A percentile compares a stretch with the other conserved stretches of the same genome.
These are phyloP conservation scores for Talaromyces trachyspermus DNA, from an alignment of 495 filamentous ascomycete species.

Conservation along the genomic window DNA sequence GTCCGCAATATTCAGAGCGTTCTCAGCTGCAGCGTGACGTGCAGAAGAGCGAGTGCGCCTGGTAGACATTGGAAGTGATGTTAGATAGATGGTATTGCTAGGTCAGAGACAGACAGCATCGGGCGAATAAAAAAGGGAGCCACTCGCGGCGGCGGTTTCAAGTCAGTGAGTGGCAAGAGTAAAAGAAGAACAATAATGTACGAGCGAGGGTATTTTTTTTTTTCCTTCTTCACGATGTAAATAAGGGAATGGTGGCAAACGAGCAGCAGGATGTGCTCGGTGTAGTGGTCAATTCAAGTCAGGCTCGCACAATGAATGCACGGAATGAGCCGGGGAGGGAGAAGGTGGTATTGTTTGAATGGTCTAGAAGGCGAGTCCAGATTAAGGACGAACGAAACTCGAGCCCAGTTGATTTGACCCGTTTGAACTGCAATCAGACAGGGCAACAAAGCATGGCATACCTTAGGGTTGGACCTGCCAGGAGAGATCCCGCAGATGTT, in stretches of 20 bases:
- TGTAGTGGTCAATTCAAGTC: neutral
- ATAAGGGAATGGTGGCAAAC: neutral
- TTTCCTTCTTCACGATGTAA: no score
- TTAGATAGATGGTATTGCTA: slow-evolving; percentile 3
- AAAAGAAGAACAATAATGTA: slow-evolving; percentile 8
- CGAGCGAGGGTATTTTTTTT: slow-evolving; percentile 10
- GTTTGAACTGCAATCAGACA: neutral
- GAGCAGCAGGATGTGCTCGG: neutral
- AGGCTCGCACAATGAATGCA: neutral
- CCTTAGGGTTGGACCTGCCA: slow-evolving; percentile 40
- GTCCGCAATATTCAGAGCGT: slow-evolving; percentile 24
- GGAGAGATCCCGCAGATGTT: slow-evolving; percentile 14
- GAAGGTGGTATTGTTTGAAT: no score
- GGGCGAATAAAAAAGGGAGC: slow-evolving; percentile 1
- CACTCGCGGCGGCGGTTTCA: no score
- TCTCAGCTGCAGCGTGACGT: slow-evolving; percentile 62
- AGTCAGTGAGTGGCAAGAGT: slow-evolving; percentile 2
- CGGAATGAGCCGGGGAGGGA: neutral
- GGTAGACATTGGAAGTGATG: slow-evolving; percentile 64
- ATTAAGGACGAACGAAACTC: no score
- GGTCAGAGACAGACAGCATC: slow-evolving; percentile 7
- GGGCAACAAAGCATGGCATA: slow-evolving; percentile 18
- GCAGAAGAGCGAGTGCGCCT: slow-evolving; percentile 77
- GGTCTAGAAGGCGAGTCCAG: no score
- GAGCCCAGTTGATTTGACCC: no score